A percentile compares a stretch with the other conserved stretches of the same genome.
Evolutionary conservation across 1,139 yeast species (phyloP).

Genomic region (Meyerozyma carpophila): DNA sequence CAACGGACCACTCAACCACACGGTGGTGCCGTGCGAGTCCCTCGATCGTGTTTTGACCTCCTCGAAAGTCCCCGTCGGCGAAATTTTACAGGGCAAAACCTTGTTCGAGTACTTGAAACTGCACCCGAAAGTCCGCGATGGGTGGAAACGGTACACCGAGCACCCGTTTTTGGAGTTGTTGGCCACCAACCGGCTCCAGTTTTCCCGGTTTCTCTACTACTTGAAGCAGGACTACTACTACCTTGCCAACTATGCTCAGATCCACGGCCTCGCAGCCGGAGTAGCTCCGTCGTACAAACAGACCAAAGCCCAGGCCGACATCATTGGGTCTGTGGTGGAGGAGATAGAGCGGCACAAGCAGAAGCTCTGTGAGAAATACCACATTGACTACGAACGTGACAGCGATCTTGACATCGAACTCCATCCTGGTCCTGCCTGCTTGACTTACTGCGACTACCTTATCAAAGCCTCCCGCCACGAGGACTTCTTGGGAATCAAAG

Average conservation of each 20-base stretch:
- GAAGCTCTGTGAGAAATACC: conserved; percentile 42
- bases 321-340: conserved; percentile 45
- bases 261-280: conserved; percentile 62
- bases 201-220: conserved; percentile 49
- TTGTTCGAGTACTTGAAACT: conserved; percentile 46
- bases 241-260: conserved; percentile 61
- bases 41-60: conserved; percentile 6
- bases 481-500: conserved; percentile 60
- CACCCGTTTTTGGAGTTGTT: conserved; percentile 59
- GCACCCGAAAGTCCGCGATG: conserved; percentile 50
- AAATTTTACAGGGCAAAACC: background rate
- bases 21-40: conserved; percentile 16
- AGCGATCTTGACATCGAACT: conserved; percentile 35
- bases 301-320: conserved; percentile 46
- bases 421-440: conserved; percentile 51
- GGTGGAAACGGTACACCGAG: conserved; percentile 55
- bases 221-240: conserved; percentile 72
- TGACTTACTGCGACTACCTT: conserved; percentile 57
- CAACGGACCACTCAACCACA: conserved; percentile 71
- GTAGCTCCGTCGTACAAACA: conserved; percentile 53
- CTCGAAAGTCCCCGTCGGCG: background rate
- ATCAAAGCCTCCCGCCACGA: conserved; percentile 44
- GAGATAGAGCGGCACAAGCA: conserved; percentile 56
- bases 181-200: conserved; percentile 48
- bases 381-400: conserved; percentile 41